Percentiles rank a stretch among this genome's conserved stretches.
Evolutionary conservation across 2,329 filamentous ascomycete species (phyloP).

Genomic region (Plenodomus lindquistii): DNA sequence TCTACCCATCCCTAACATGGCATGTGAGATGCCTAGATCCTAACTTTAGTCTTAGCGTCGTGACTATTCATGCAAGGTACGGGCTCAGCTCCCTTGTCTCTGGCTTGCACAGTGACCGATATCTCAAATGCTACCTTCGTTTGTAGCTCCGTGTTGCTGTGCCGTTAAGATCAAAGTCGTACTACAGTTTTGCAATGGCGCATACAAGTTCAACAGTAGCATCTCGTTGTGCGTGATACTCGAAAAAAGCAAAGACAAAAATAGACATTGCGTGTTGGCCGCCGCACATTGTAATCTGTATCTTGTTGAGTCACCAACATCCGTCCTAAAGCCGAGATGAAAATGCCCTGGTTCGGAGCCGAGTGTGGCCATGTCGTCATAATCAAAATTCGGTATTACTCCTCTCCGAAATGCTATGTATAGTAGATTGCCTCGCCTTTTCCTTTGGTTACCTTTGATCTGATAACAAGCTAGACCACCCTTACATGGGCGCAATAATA

Average conservation of each 20-base stretch:
- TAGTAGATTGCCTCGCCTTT: not conserved
- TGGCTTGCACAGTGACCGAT: not conserved
- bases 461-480: not conserved
- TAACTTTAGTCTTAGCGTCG: constrained; percentile 15
- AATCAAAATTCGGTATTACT: constrained; percentile 1
- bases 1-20: constrained; percentile 18
- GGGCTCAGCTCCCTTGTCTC: constrained; percentile 15
- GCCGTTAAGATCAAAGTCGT: not conserved
- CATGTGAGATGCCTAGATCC: constrained; percentile 19
- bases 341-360: constrained; percentile 9
- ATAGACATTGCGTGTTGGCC: too few species aligned
- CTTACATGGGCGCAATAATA: not conserved
- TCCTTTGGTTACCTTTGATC: not conserved
- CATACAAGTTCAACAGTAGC: too few species aligned
- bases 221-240: too few species aligned
- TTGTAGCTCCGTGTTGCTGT: not conserved
- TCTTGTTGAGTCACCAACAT: constrained; percentile 7
- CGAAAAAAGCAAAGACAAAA: too few species aligned
- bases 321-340: constrained; percentile 14
- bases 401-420: not conserved
- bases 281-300: too few species aligned
- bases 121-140: not conserved
- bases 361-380: constrained; percentile 22
- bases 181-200: too few species aligned
- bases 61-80: constrained; percentile 29